These are phyloP conservation scores for Canariomyces notabilis DNA, from an alignment of 2,329 filamentous ascomycete species.

Conservation along the genomic window DNA sequence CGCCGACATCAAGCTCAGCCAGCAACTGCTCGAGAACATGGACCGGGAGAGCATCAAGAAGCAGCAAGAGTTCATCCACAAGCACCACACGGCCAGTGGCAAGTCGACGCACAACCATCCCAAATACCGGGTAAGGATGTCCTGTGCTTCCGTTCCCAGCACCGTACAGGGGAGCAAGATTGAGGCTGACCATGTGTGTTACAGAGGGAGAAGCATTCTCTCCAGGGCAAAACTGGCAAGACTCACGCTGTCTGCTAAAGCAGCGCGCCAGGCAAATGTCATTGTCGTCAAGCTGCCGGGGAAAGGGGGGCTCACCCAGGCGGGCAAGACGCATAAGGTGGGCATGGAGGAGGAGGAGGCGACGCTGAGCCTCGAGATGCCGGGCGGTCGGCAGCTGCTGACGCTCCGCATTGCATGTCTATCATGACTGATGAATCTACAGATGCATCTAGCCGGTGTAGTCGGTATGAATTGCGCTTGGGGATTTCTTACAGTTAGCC, in stretches of 20 bases:
- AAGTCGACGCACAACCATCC: constrained; percentile 49
- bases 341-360: constrained; percentile 6
- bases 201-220: constrained; percentile 72
- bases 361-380: constrained; percentile 10
- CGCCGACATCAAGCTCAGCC: constrained; percentile 70
- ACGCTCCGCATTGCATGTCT: constrained; percentile 13
- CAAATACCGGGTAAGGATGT: constrained; percentile 44
- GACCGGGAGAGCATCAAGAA: constrained; percentile 66
- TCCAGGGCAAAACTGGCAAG: constrained; percentile 88
- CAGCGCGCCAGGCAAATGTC: constrained; percentile 2
- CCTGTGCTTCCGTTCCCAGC: constrained; percentile 3
- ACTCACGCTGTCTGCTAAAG: constrained; percentile 76
- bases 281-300: constrained; percentile 2
- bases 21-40: constrained; percentile 66
- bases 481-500: not conserved
- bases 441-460: not conserved
- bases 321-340: not conserved
- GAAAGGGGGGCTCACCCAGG: not conserved
- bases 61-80: constrained; percentile 61
- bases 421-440: constrained; percentile 13
- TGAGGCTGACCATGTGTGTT: constrained; percentile 7
- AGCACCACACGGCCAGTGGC: constrained; percentile 48
- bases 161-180: not conserved
- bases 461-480: not conserved
- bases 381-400: constrained; percentile 9